Percentiles rank a stretch among this genome's conserved stretches.
These are phyloP conservation scores for Gracilariopsis chorda DNA, from an alignment of 23 red algal genomes.

Conservation along the genomic window DNA sequence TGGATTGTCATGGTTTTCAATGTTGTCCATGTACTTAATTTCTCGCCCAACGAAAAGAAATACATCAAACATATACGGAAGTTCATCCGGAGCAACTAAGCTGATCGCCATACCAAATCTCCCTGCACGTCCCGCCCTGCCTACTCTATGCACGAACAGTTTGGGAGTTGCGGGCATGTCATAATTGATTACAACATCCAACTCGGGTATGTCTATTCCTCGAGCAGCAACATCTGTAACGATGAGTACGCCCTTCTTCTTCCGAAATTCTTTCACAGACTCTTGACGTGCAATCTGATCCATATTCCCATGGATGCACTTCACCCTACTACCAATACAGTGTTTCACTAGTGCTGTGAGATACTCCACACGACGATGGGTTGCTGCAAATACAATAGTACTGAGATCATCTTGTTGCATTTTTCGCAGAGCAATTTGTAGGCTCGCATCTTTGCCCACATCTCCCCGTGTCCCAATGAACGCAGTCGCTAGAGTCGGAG, in stretches of 20 bases:
- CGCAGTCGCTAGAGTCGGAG: slow-evolving; percentile 69
- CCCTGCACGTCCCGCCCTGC: slow-evolving; percentile 80
- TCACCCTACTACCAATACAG: background rate
- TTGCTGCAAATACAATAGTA: slow-evolving; percentile 85
- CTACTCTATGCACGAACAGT: slow-evolving; percentile 92
- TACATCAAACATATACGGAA: slow-evolving; percentile 83
- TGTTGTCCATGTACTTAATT: background rate
- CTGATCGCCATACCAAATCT: slow-evolving; percentile 64
- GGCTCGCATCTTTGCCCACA: slow-evolving; percentile 32
- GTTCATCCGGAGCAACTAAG: slow-evolving; percentile 81
- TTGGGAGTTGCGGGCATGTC: slow-evolving; percentile 90
- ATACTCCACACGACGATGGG: slow-evolving; percentile 80
- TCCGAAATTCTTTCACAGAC: slow-evolving; percentile 71
- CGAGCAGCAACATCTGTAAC: slow-evolving; percentile 98
- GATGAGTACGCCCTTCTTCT: slow-evolving; percentile 51
- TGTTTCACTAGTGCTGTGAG: slow-evolving; percentile 15
- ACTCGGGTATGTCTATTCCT: slow-evolving; percentile 89
- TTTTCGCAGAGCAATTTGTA: slow-evolving; percentile 13
- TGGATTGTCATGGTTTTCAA: background rate
- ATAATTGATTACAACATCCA: slow-evolving; percentile 92
- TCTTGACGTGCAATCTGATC: slow-evolving; percentile 73
- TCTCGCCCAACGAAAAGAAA: slow-evolving; percentile 69
- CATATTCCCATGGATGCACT: slow-evolving; percentile 86
- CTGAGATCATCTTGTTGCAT: background rate
- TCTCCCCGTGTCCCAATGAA: slow-evolving; percentile 35